phyloP scores from a whole-genome alignment of 2,329 filamentous ascomycete species.

The Aspergillus calidoustus region DNA sequence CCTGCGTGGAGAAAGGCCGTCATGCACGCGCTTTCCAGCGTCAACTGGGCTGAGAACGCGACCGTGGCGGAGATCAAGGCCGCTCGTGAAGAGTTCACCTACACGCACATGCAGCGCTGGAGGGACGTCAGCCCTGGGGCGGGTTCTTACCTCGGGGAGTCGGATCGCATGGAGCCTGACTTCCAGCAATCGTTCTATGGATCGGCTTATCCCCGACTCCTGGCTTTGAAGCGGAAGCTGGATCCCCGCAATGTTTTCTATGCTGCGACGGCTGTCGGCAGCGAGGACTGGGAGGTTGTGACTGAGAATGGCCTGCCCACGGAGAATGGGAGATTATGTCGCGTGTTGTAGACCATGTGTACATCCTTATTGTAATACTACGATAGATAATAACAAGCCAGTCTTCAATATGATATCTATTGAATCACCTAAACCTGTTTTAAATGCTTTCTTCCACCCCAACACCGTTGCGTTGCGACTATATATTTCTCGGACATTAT shows the following conservation, averaged over 20 bases:
- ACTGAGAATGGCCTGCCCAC: neutral
- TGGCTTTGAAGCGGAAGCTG: neutral
- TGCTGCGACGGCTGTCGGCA: conserved; percentile 13
- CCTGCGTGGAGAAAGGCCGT: conserved; percentile 5
- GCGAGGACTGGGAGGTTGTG: conserved; percentile 12
- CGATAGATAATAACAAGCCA: no score
- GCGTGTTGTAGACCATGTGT: neutral
- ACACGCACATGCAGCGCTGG: conserved; percentile 14
- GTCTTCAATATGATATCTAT: no score
- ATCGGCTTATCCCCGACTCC: neutral
- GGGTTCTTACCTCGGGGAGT: conserved; percentile 4
- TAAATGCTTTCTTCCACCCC: no score
- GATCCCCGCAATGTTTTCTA: conserved; percentile 14
- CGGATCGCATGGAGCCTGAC: conserved; percentile 5
- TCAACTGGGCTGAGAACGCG: conserved; percentile 5
- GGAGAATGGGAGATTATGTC: neutral
- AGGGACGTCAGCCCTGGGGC: conserved; percentile 1
- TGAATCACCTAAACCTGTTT: no score
- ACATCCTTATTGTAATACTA: neutral
- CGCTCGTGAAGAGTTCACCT: neutral
- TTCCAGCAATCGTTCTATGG: conserved; percentile 16
- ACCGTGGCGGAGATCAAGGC: conserved; percentile 1
- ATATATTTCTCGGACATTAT: no score
- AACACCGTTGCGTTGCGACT: no score
- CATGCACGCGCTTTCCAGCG: conserved; percentile 11